Conservation (phyloP, 2,329 filamentous ascomycete genomes). For the Aspergillus costaricaensis region DNA sequence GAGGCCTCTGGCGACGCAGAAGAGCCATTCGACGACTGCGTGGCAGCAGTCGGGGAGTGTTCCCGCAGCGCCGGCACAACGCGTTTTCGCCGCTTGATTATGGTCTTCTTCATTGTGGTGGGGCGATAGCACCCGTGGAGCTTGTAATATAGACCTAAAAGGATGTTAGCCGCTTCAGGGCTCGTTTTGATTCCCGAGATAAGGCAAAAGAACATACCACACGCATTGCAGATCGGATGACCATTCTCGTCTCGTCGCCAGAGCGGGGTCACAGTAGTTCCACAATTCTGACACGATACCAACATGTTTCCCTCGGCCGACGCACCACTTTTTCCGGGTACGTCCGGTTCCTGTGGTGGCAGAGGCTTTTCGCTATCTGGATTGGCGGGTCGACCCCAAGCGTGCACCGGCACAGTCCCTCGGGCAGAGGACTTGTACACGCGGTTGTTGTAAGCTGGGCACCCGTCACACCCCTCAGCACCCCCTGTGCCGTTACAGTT, state of each 20-base stretch:
- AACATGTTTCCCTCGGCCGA: constrained; percentile 55
- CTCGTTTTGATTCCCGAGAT: background rate
- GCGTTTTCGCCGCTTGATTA: constrained; percentile 93
- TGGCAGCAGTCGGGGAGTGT: constrained; percentile 44
- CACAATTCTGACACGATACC: constrained; percentile 95
- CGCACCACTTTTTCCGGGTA: constrained; percentile 22
- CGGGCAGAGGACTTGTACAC: constrained; percentile 77
- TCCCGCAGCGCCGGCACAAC: constrained; percentile 75
- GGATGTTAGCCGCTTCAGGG: constrained; percentile 13
- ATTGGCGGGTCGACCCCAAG: constrained; percentile 36
- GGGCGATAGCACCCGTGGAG: constrained; percentile 91
- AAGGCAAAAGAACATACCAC: constrained; percentile 65
- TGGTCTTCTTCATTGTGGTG: constrained; percentile 97
- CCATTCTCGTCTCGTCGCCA: constrained; percentile 94
- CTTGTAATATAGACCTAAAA: constrained; percentile 86
- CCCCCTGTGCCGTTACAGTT: constrained; percentile 96
- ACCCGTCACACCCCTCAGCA: constrained; percentile 91
- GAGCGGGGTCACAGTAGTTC: constrained; percentile 91
- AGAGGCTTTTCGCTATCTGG: constrained; percentile 26
- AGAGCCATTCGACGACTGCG: constrained; percentile 45
- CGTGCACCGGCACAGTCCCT: constrained; percentile 38
- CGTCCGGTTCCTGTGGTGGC: constrained; percentile 27
- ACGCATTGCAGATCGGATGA: constrained; percentile 97
- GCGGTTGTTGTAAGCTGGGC: constrained; percentile 95
- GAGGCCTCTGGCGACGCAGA: constrained; percentile 46